Evolutionary conservation across 495 filamentous ascomycete species (phyloP).

Genomic region (Aspergillus panamensis): DNA sequence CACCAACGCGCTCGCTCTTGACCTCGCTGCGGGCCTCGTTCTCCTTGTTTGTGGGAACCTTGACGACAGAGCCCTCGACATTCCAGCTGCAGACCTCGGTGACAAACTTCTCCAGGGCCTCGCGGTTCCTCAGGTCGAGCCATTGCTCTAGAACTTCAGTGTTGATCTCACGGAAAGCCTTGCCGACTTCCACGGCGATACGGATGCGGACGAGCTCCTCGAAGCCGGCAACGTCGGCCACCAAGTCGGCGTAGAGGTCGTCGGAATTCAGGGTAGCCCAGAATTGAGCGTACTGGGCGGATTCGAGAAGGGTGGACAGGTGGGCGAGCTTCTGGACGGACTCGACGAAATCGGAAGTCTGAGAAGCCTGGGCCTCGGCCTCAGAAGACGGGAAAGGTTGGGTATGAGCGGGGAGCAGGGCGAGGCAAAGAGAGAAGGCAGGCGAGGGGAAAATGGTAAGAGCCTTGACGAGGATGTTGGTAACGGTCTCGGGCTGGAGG

Average conservation of each 20-base stretch:
- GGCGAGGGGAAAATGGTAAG: slow-evolving; percentile 96
- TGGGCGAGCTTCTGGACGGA: slow-evolving; percentile 82
- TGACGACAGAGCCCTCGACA: slow-evolving; percentile 62
- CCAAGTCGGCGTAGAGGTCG: slow-evolving; percentile 93
- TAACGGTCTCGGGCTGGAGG: slow-evolving; percentile 90
- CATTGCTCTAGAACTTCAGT: slow-evolving; percentile 75
- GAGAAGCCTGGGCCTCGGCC: slow-evolving; percentile 57
- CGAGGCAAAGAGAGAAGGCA: slow-evolving; percentile 89
- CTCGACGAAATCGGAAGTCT: slow-evolving; percentile 64
- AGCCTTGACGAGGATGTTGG: slow-evolving; percentile 97
- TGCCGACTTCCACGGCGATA: slow-evolving; percentile 84
- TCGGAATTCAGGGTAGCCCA: slow-evolving; percentile 91
- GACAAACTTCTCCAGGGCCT: slow-evolving; percentile 75
- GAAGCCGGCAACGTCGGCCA: slow-evolving; percentile 91
- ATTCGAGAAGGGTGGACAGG: slow-evolving; percentile 81
- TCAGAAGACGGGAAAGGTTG: slow-evolving; percentile 53
- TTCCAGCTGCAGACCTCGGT: slow-evolving; percentile 84
- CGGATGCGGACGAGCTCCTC: slow-evolving; percentile 92
- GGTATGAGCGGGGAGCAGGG: slow-evolving; percentile 80
- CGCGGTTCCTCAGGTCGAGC: slow-evolving; percentile 71
- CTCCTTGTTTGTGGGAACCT: slow-evolving; percentile 89
- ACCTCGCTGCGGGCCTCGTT: slow-evolving; percentile 97
- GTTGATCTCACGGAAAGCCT: slow-evolving; percentile 81
- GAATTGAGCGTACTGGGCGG: slow-evolving; percentile 83
- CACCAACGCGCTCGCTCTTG: slow-evolving; percentile 83